A percentile compares a stretch with the other conserved stretches of the same genome.
Evolutionary conservation across 1,139 yeast species (phyloP).

Genomic region (Pichia sp.): DNA sequence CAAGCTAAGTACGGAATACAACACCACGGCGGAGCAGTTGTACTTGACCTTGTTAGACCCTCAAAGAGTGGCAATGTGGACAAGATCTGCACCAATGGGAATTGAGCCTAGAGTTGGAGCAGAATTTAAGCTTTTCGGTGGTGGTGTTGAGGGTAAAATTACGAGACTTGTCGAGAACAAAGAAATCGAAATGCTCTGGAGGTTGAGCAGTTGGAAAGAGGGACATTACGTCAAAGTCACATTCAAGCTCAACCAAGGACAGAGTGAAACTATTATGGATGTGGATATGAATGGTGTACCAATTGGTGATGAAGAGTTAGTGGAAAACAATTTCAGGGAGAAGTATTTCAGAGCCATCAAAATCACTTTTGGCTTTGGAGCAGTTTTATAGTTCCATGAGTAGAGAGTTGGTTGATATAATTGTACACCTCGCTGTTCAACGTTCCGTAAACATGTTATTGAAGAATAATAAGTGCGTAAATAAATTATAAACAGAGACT

Average conservation of each 20-base stretch:
- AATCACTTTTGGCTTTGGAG: conserved; percentile 88
- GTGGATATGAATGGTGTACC: conserved; percentile 89
- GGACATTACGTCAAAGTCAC: conserved; percentile 71
- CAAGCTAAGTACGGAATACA: conserved; percentile 72
- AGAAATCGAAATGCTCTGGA: conserved; percentile 71
- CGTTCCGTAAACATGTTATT: background rate
- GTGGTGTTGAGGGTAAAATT: conserved; percentile 74
- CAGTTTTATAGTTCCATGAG: conserved; percentile 53
- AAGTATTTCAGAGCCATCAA: conserved; percentile 85
- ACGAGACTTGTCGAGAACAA: conserved; percentile 51
- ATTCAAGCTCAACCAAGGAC: conserved; percentile 65
- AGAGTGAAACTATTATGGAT: conserved; percentile 73
- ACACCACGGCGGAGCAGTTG: conserved; percentile 80
- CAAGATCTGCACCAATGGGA: conserved; percentile 62
- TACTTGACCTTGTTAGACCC: conserved; percentile 71
- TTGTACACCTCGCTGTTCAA: background rate
- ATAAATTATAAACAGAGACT: background rate
- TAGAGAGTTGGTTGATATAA: background rate
- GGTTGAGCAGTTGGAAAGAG: conserved; percentile 79
- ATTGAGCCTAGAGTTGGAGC: conserved; percentile 59
- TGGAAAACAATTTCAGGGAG: conserved; percentile 76
- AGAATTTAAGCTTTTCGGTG: conserved; percentile 70
- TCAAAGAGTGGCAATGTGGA: conserved; percentile 80
- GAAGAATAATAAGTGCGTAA: background rate
- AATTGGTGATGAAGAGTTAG: conserved; percentile 92